Conservation (phyloP, 2,329 filamentous ascomycete genomes). For the Graphilbum ipis-grandicollis region DNA sequence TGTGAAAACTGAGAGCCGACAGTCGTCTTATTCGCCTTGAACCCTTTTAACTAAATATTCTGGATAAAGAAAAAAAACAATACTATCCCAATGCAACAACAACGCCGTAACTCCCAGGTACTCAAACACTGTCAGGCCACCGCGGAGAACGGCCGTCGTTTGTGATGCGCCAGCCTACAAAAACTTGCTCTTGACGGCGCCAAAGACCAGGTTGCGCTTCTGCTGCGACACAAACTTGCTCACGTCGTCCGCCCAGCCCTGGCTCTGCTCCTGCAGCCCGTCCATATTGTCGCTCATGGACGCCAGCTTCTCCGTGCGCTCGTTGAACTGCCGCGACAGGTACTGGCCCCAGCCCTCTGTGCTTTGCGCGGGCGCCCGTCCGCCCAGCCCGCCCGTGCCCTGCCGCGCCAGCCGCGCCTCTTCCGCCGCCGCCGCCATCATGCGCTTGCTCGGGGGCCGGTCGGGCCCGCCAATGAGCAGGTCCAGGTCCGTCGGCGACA, state of each 20-base stretch:
- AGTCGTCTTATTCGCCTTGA: too few relatives aligned
- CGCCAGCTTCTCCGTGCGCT: conserved; percentile 74
- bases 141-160: too few relatives aligned
- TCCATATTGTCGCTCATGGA: conserved; percentile 77
- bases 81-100: too few relatives aligned
- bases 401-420: conserved; percentile 46
- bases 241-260: conserved; percentile 74
- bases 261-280: conserved; percentile 60
- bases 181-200: conserved; percentile 46
- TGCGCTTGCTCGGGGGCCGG: conserved; percentile 73
- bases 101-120: too few relatives aligned
- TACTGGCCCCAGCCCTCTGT: conserved; percentile 61
- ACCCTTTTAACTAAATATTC: too few relatives aligned
- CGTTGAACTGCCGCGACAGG: conserved; percentile 71
- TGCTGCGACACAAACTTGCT: conserved; percentile 74
- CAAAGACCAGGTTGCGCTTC: conserved; percentile 70
- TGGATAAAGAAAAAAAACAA: too few relatives aligned
- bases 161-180: background rate
- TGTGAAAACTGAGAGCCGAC: too few relatives aligned
- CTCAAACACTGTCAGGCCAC: too few relatives aligned
- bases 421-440: conserved; percentile 61
- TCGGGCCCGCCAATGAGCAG: conserved; percentile 78
- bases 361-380: conserved; percentile 9
- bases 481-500: conserved; percentile 77
- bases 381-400: conserved; percentile 13